Percentiles rank a stretch among this genome's conserved stretches.
Evolutionary conservation across 768 basidiomycete genomes (phyloP).

Genomic region (Lactarius indigo): DNA sequence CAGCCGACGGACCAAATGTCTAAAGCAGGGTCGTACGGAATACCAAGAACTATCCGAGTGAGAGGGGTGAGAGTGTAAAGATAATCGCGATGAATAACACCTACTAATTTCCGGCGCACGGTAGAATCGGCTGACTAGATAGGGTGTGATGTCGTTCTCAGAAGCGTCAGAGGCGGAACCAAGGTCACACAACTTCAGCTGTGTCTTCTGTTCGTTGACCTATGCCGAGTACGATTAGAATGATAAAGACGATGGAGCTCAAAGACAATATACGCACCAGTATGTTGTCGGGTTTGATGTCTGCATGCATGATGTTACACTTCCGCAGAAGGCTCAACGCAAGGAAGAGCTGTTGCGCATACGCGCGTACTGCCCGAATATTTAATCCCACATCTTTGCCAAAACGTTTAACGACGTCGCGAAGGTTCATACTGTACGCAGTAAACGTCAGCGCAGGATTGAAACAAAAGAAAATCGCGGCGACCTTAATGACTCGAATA

Average conservation of each 20-base stretch:
- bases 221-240: constrained; percentile 31
- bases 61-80: constrained; percentile 23
- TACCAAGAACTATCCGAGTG: constrained; percentile 70
- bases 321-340: constrained; percentile 82
- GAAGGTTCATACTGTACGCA: constrained; percentile 83
- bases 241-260: background rate
- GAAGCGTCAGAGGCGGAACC: constrained; percentile 95
- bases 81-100: constrained; percentile 30
- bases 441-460: constrained; percentile 8
- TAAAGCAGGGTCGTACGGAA: constrained; percentile 89
- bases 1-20: constrained; percentile 98
- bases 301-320: constrained; percentile 94
- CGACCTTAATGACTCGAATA: constrained; percentile 91
- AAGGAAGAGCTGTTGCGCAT: constrained; percentile 94
- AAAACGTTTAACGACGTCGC: constrained; percentile 96
- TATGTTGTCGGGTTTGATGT: constrained; percentile 98
- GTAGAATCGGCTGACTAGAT: constrained; percentile 96
- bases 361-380: constrained; percentile 96
- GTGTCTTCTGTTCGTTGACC: constrained; percentile 94
- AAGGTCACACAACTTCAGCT: constrained; percentile 92
- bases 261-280: constrained; percentile 50
- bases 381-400: constrained; percentile 98
- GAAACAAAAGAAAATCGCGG: constrained; percentile 23
- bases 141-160: constrained; percentile 97
- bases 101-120: constrained; percentile 98